These are phyloP conservation scores for Areca catechu DNA, from an alignment of 176 grass and related monocot genomes.

Conservation along the genomic window DNA sequence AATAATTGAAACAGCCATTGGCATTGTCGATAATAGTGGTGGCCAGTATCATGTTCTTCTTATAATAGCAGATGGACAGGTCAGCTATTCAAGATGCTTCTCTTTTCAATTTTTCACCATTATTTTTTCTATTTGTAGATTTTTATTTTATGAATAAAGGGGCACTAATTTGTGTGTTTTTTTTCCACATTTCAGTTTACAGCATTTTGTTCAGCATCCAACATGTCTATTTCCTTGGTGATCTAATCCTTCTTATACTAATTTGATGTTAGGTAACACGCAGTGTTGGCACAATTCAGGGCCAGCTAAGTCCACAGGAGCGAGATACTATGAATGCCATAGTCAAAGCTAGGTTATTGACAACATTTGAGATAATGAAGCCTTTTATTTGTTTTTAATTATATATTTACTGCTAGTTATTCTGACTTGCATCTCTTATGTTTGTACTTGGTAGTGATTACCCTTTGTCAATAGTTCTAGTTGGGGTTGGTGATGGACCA, in stretches of 20 bases:
- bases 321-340: constrained; percentile 56
- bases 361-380: too few species aligned
- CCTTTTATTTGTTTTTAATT: too few species aligned
- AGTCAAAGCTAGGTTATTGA: constrained; percentile 62
- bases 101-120: constrained; percentile 5
- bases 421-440: neutral
- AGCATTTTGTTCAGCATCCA: too few species aligned
- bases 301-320: constrained; percentile 60
- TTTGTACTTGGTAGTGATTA: constrained; percentile 45
- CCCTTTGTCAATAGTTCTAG: constrained; percentile 71
- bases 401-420: too few species aligned
- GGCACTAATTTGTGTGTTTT: too few species aligned
- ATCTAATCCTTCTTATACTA: neutral
- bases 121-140: neutral
- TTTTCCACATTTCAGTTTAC: too few species aligned
- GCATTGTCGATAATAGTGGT: constrained; percentile 69
- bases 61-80: constrained; percentile 87
- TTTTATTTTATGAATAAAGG: too few species aligned
- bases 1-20: constrained; percentile 64
- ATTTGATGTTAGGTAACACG: constrained; percentile 38
- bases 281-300: constrained; percentile 35
- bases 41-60: constrained; percentile 89
- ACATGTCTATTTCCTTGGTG: too few species aligned
- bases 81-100: constrained; percentile 20
- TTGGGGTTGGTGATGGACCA: constrained; percentile 73